Base-by-base conservation (phyloP, 179 eudicot genomes). In the Amaranthus tricolor region DNA sequence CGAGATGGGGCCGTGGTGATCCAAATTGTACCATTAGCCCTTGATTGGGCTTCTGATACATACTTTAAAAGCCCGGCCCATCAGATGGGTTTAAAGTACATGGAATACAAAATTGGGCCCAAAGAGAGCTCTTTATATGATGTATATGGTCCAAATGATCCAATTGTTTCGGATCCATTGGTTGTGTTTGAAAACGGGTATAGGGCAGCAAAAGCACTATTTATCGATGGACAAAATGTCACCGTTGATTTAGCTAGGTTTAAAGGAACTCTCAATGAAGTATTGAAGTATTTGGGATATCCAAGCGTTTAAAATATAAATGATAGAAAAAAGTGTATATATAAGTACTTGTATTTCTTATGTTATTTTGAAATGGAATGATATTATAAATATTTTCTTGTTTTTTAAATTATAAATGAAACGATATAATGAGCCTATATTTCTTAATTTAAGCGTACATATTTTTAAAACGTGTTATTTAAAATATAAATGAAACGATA, bases 181-280 rank as follows among this genome's bases (percentile, higher is more conserved):
- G 47, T 74, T 5, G 48, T 86, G 17, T 76, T 76, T 24, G 75
- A 54, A 0, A 67, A 72, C 20, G 84, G 82, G 14, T 86, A 79
- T 60, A 55, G 58, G 13, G 68, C 56, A 9, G 76, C 68, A 40
- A 71, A 71, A 70, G 62, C 71, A 9, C 24, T 84, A 20, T 84
- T 80, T 55, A 70, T 86, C 44, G 82, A 79, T 58, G 70, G 73
- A 6, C 88, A 87, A 77, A 81, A 85, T 79, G 52, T 83, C 14
- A 83, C 66, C 51, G 58, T 87, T 57, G 68, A 83, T 76, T 47
- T 85, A 43, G 72, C 20, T 19, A 85, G 84, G 59, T 82, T 87
- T 7, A 75, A 71, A 56, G 66, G 59, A 14, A 82, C 81, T 17
- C 73, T 83, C 13, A 51, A 73, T 59, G 60, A 82, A 65, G 88